Base-by-base conservation (phyloP, 371 early-diverging fungal genomes). In the Dinochytrium kinnereticum region DNA sequence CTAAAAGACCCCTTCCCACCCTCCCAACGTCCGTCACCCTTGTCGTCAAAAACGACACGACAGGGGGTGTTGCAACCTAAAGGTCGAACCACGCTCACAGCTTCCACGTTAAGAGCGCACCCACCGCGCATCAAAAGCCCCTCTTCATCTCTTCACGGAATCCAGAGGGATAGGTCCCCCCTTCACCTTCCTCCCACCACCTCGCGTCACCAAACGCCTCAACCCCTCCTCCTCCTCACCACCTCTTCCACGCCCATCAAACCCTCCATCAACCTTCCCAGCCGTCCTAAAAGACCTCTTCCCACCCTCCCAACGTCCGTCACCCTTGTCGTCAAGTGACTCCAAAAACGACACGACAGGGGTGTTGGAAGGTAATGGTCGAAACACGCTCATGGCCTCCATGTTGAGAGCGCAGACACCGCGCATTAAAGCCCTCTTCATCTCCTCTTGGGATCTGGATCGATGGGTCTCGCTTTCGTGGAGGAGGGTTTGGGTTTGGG, bases 371-470 rank as follows among this genome's bases (percentile, higher is more conserved):
- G 24, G 7, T 17, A 55, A 30, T 7, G 30, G 44, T 44, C 82
- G 74, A 61, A 83, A 80, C 50, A 81, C 80, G 39, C 64, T 69
- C 83, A 83, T 80, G 26, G 83, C 81, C 57, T 83, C 83, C 81
- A 83, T 80, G 64, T 83, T 83, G 15, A 83, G 64, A 3, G 83
- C 83, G 65, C 83, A 83, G 0, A 83, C 81, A 15, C 83, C 83
- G 1, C 83, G 68, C 81, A 83, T 78, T 26, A 83, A 75, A 1
- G 83, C 83, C 61, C 78, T 78, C 72, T 81, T 83, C 80, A 83
- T 79, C 19, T 83, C 81, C 50, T 75, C 75, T 30, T 81, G 80
- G 21, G 77, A 76, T 39, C 69, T 64, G 26, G 73, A 44, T 3
- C 78, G 71, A 33, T 74, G 74, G 0, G n/a, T 24, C 38, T 82